A percentile compares a stretch with the other conserved stretches of the same genome.
These are phyloP conservation scores for Pythium rhizo-oryzae DNA, from an alignment of 352 stramenopile genomes.

Conservation along the genomic window DNA sequence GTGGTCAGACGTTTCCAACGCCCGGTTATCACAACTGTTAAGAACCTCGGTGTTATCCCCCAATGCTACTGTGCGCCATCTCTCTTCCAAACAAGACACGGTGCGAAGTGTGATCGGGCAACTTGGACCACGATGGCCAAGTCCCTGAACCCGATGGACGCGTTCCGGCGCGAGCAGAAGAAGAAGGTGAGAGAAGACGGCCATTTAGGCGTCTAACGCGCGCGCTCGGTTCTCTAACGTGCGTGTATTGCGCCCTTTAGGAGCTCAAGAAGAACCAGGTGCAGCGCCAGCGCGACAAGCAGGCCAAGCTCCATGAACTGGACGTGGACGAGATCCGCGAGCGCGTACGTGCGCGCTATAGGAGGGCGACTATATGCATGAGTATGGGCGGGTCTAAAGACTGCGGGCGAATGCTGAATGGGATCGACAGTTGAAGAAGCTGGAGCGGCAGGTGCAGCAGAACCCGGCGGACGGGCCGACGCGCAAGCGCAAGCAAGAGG, in stretches of 20 bases:
- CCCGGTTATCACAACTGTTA: too few species aligned
- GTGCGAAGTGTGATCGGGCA: too few species aligned
- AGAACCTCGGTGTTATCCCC: neutral
- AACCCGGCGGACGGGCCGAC: constrained; percentile 71
- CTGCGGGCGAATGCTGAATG: neutral
- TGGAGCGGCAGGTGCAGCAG: constrained; percentile 59
- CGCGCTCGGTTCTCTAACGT: neutral
- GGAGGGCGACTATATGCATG: neutral
- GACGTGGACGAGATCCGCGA: constrained; percentile 54
- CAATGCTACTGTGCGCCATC: neutral
- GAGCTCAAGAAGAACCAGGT: constrained; percentile 76
- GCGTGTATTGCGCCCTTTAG: constrained; percentile 20
- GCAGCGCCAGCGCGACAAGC: constrained; percentile 65
- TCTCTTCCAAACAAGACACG: neutral
- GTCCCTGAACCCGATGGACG: constrained; percentile 73
- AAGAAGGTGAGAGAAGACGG: constrained; percentile 52
- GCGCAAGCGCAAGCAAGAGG: constrained; percentile 75
- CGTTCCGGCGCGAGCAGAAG: constrained; percentile 77
- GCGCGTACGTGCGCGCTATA: constrained; percentile 30
- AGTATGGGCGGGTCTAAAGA: neutral
- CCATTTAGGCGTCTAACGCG: neutral
- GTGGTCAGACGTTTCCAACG: too few species aligned
- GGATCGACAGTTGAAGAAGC: constrained; percentile 47
- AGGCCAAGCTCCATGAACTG: constrained; percentile 61
- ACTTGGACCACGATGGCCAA: constrained; percentile 42